A percentile compares a stretch with the other conserved stretches of the same genome.
Conservation (phyloP, 2,329 filamentous ascomycete genomes). For the Arthroderma sp. region DNA sequence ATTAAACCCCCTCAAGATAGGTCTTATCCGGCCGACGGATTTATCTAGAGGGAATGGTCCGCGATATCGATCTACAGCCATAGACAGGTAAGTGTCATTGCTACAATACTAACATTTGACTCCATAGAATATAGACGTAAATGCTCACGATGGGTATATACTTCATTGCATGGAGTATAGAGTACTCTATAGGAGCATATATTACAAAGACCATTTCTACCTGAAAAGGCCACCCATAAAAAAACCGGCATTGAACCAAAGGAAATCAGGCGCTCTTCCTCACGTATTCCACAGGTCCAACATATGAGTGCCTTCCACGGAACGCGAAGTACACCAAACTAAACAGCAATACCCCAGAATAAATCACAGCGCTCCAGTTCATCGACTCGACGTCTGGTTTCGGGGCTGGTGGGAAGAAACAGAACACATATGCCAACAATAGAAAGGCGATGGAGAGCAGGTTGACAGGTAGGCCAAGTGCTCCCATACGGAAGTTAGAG, state of each 20-base stretch:
- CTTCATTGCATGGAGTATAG: not conserved
- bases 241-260: not conserved
- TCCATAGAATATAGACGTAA: not conserved
- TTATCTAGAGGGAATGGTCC: no score
- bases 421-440: conserved; percentile 10
- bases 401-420: conserved; percentile 8
- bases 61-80: not conserved
- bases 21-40: no score
- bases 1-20: no score
- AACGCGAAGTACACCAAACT: conserved; percentile 29
- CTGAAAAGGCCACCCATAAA: not conserved
- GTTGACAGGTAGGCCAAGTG: conserved; percentile 17
- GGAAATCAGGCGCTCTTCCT: not conserved
- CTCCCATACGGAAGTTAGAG: conserved; percentile 35
- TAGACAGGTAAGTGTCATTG: not conserved
- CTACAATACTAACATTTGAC: not conserved
- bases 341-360: conserved; percentile 29
- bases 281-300: conserved; percentile 14
- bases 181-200: no score
- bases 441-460: conserved; percentile 7
- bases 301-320: conserved; percentile 21
- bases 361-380: conserved; percentile 31
- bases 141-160: not conserved
- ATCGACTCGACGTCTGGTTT: conserved; percentile 5
- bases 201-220: not conserved